Conservation (phyloP, 2,329 filamentous ascomycete species). For the Alternaria ethzedia region DNA sequence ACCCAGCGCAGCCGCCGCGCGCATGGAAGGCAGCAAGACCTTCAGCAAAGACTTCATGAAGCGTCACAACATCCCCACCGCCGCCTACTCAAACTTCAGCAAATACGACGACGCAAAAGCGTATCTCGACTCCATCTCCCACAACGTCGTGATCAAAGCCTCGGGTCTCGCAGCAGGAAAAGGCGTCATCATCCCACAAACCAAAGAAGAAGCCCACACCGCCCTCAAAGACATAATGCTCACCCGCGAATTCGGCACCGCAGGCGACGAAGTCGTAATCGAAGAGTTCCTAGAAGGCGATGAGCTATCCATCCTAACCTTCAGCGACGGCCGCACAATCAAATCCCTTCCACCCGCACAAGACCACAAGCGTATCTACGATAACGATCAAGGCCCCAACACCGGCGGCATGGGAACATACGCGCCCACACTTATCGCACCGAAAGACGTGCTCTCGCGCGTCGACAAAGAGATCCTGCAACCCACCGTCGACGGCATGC, state of each 20-base stretch:
- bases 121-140: conserved; percentile 64
- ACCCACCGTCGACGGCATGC: conserved; percentile 89
- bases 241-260: conserved; percentile 81
- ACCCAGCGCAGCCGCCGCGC: conserved; percentile 80
- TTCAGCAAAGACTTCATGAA: conserved; percentile 99
- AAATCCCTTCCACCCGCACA: conserved; percentile 87
- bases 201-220: conserved; percentile 79
- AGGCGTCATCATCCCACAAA: conserved; percentile 86
- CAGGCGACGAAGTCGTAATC: conserved; percentile 90
- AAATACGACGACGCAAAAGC: conserved; percentile 73
- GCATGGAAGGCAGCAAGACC: conserved; percentile 95
- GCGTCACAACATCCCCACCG: conserved; percentile 86
- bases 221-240: conserved; percentile 92
- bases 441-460: conserved; percentile 70
- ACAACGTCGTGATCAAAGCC: conserved; percentile 80
- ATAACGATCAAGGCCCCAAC: conserved; percentile 89
- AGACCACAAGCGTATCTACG: conserved; percentile 94
- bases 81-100: conserved; percentile 86
- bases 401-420: conserved; percentile 99
- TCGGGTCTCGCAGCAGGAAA: conserved; percentile 92
- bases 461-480: conserved; percentile 85
- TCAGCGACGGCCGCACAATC: conserved; percentile 87
- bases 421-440: conserved; percentile 69
- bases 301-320: conserved; percentile 88
- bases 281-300: conserved; percentile 93